Evolutionary conservation across 148 eudicot species (phyloP).

Genomic region (Amaranthus palmeri): DNA sequence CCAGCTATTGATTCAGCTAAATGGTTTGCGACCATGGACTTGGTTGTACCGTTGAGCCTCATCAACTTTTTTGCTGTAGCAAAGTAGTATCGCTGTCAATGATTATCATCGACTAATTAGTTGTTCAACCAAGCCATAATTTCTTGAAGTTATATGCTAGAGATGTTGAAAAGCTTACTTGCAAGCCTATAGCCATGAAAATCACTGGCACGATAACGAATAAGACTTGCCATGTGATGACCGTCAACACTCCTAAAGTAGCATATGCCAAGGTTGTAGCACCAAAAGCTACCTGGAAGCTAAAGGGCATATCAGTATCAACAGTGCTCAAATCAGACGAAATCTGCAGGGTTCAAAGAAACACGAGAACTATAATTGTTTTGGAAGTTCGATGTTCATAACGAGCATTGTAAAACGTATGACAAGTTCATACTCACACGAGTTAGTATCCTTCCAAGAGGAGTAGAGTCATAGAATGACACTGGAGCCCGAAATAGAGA

Average conservation of each 20-base stretch:
- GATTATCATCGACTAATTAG: not conserved
- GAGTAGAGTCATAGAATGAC: constrained; percentile 89
- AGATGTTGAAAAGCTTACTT: constrained; percentile 50
- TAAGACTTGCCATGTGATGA: constrained; percentile 79
- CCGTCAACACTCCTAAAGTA: constrained; percentile 60
- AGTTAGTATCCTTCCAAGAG: constrained; percentile 86
- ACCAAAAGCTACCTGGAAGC: constrained; percentile 45
- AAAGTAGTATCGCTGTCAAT: constrained; percentile 59
- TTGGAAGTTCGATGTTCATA: not conserved
- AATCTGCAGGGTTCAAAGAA: constrained; percentile 36
- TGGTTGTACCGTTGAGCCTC: constrained; percentile 88
- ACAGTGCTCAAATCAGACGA: constrained; percentile 77
- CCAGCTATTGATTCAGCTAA: constrained; percentile 84
- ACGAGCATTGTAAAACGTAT: not conserved
- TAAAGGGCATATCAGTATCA: constrained; percentile 69
- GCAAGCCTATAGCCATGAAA: constrained; percentile 50
- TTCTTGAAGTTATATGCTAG: not conserved
- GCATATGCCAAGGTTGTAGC: constrained; percentile 50
- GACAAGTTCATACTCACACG: constrained; percentile 38
- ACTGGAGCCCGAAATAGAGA: constrained; percentile 91
- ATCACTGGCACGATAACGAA: constrained; percentile 70
- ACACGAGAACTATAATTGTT: not conserved
- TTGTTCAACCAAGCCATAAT: not conserved
- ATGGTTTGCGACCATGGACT: constrained; percentile 82
- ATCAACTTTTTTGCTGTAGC: constrained; percentile 82